These are phyloP conservation scores for Nicotiana attenuata DNA, from an alignment of 257 asterid genomes.

Conservation along the genomic window DNA sequence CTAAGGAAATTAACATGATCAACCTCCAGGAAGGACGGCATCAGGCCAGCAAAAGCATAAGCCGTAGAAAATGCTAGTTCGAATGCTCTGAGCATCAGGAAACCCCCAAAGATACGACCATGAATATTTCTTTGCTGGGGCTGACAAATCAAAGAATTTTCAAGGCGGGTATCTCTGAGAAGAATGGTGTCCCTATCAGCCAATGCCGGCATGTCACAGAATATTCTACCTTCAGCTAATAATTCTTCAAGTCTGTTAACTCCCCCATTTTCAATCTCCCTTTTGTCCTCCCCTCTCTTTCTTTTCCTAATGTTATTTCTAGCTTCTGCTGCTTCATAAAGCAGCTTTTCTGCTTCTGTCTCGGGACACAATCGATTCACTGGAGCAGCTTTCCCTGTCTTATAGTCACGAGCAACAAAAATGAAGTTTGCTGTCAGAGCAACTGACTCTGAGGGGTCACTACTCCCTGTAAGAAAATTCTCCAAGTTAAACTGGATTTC, in stretches of 20 bases:
- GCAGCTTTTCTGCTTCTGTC: constrained; percentile 62
- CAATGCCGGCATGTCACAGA: constrained; percentile 97
- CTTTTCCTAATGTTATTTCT: constrained; percentile 61
- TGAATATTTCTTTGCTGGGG: constrained; percentile 98
- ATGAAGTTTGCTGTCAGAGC: constrained; percentile 89
- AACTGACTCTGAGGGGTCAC: constrained; percentile 45
- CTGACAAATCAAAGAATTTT: constrained; percentile 91
- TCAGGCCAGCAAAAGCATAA: constrained; percentile 90
- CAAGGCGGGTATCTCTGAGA: constrained; percentile 82
- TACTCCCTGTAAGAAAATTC: constrained; percentile 31
- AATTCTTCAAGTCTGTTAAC: constrained; percentile 45
- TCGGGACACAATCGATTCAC: constrained; percentile 68
- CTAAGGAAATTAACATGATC: constrained; percentile 91
- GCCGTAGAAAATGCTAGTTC: constrained; percentile 87
- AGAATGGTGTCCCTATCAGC: constrained; percentile 93
- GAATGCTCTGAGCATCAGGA: constrained; percentile 87
- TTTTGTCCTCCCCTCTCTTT: constrained; percentile 39
- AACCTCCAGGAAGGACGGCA: constrained; percentile 91
- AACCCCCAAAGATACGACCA: constrained; percentile 96
- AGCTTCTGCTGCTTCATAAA: constrained; percentile 74
- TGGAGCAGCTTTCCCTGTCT: constrained; percentile 77
- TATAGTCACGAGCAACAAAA: constrained; percentile 94
- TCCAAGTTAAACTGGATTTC: constrained; percentile 6
- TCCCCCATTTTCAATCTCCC: constrained; percentile 56
- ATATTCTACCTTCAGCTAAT: constrained; percentile 81